Evolutionary conservation across 1,284 basidiomycete genomes (phyloP).

Genomic region (Ceratobasidium sp.): DNA sequence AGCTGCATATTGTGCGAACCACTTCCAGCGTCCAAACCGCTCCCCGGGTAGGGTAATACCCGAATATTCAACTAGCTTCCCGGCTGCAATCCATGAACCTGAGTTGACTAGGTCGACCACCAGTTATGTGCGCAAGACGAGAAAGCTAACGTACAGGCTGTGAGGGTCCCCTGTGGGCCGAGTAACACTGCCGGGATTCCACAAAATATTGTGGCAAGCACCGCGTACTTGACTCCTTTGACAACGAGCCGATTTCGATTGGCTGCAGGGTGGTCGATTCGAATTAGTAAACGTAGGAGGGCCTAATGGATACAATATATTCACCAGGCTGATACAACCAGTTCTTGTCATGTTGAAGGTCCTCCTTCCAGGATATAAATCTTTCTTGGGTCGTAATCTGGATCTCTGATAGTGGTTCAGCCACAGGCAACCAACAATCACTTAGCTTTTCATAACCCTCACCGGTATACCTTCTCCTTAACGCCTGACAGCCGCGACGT

Average conservation of each 20-base stretch:
- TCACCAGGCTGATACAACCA: neutral
- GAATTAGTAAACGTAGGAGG: neutral
- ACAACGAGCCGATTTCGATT: neutral
- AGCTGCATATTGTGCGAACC: neutral
- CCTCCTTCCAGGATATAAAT: neutral
- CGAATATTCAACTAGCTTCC: neutral
- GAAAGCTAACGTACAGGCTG: neutral
- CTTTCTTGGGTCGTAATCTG: neutral
- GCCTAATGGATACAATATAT: neutral
- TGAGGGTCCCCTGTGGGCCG: neutral
- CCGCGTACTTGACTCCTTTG: neutral
- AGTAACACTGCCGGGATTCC: neutral
- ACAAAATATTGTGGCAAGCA: neutral
- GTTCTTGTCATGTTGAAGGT: neutral
- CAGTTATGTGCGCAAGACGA: neutral
- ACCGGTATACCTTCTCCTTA: neutral
- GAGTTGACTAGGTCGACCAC: neutral
- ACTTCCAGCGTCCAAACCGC: neutral
- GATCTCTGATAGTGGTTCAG: neutral
- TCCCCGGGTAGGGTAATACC: too few relatives aligned
- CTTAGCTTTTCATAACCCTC: neutral
- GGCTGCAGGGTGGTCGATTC: neutral
- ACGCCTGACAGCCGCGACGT: neutral
- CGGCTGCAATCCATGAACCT: neutral
- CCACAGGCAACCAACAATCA: neutral